Base-by-base conservation (phyloP, 768 basidiomycete species). In the Leccinum disarticulatum region DNA sequence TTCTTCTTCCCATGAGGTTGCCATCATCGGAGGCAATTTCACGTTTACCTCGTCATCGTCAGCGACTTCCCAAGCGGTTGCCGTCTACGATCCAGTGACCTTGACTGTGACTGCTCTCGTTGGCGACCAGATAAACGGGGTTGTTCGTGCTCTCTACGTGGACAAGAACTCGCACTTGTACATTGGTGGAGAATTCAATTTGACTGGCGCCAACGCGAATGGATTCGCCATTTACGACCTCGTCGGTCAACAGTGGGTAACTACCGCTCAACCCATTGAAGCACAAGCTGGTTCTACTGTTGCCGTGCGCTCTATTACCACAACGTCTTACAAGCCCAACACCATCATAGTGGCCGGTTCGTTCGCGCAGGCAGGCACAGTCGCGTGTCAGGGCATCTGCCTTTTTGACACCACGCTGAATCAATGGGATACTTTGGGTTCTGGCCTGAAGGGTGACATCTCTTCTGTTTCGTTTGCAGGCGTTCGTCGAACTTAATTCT, bases 1-100 rank as follows among this genome's bases (percentile, higher is more conserved):
- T 38, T 82, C 87, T 2, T 85, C 85, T 3, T 77, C 76, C 10
- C 80, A 82, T 5, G 84, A 91, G 57, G 73, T 93, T 19, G 84
- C 85, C 47, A 84, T 98, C 61, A 78, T 98, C 52, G 96, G 95
- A 33, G 96, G 96, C 36, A 94, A 95, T 72, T 99, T 98, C 71
- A 83, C 89, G 1, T 87, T 87, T 68, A 60, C 78, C 6, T 62
- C 76, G 41, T 69, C 73, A 7, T 74, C 79, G 4, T 75, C 79
- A 2, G 62, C 73, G 17, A 68, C 69, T 3, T 79, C 84, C 2
- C 77, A 81, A 61, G 85, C 81, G 31, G 69, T 96, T 22, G 91
- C 84, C 1, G 74, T 94, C 33, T 97, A 96, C 69, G 81, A 94
- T 68, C 73, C 81, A 3, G 68, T 74, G 6, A 74, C 81, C 4